Evolutionary conservation across 805 yeast genomes (phyloP), one percentile per base, ranked within the genome.

Genomic region (Candida insectalens): DNA sequence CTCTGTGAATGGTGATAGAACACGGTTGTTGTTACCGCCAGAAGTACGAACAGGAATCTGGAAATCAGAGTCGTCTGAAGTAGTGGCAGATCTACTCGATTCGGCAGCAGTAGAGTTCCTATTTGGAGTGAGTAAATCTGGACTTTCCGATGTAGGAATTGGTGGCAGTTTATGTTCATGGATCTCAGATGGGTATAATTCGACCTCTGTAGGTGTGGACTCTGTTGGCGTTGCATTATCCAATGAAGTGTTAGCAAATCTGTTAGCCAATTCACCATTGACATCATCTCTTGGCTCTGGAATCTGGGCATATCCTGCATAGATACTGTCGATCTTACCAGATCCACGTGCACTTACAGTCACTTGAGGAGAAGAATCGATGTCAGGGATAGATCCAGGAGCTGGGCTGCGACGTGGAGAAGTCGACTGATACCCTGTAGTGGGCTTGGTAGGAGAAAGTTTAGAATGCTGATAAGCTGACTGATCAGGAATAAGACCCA

Each of bases 1-100:
- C 19, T 50, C 60, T 3, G 61, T 47, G 38, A 55, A 57, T 27
- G 65, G 63, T 2, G 64, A 59, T 18, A 57, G 31, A 6, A 44
- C 45, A 28, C 61, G 37, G 14, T 43, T 42, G 8, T 32, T 28
- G 2, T 7, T 19, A 15, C 28, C 7, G n/a, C 17, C n/a, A 12
- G 19, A 36, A 34, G 3, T 29, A 34, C 6, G 25, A 33, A 29
- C 32, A 17, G 36, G 35, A 15, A 34, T 26, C n/a, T 36, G 32
- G 13, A 23, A 19, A 9, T 36, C 38, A 12, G 32, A 28, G n/a
- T 35, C 36, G 14, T 20, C 27, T 16, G 17, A 18, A 1, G 25
- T 13, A 14, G 21, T 20, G 18, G 19, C 13, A 19, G 9, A 39
- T 28, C 25, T 40, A 27, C 29, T 31, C 18, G 35, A 33, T 8